These are phyloP conservation scores for Microcyclospora tardicrescens DNA, from an alignment of 2,329 filamentous ascomycete species.

Conservation along the genomic window DNA sequence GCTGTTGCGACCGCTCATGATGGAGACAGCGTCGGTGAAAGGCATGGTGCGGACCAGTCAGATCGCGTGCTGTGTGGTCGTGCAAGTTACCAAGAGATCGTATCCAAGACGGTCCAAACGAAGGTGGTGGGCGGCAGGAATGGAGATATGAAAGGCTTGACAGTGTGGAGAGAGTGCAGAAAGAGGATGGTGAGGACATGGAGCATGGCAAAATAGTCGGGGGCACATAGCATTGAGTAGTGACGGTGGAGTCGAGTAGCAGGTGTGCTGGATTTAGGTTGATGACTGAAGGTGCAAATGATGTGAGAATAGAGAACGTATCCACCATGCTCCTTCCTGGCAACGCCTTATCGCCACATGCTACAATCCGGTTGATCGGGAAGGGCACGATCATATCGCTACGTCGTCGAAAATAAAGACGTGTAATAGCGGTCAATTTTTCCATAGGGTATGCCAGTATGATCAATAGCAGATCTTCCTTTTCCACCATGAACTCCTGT, in stretches of 20 bases:
- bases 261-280: not conserved
- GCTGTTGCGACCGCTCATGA: constrained; percentile 34
- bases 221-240: not conserved
- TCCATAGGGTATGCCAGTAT: too few relatives aligned
- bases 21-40: constrained; percentile 31
- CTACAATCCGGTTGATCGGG: too few relatives aligned
- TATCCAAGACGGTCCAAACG: constrained; percentile 19
- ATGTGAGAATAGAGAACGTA: constrained; percentile 1
- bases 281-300: constrained; percentile 1
- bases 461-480: too few relatives aligned
- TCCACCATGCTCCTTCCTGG: too few relatives aligned
- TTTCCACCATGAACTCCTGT: too few relatives aligned
- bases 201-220: not conserved
- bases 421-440: too few relatives aligned
- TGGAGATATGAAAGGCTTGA: constrained; percentile 3
- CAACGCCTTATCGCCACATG: too few relatives aligned
- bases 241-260: too few relatives aligned
- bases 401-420: too few relatives aligned
- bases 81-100: constrained; percentile 13
- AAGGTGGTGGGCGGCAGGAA: constrained; percentile 11
- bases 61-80: constrained; percentile 13
- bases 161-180: constrained; percentile 2
- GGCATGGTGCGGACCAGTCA: constrained; percentile 29
- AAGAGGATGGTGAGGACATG: constrained; percentile 1
- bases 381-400: too few relatives aligned